Percentiles rank a stretch among this genome's conserved stretches.
These are phyloP conservation scores for Nitzschia putrida DNA, from an alignment of 108 stramenopile species.

Conservation along the genomic window DNA sequence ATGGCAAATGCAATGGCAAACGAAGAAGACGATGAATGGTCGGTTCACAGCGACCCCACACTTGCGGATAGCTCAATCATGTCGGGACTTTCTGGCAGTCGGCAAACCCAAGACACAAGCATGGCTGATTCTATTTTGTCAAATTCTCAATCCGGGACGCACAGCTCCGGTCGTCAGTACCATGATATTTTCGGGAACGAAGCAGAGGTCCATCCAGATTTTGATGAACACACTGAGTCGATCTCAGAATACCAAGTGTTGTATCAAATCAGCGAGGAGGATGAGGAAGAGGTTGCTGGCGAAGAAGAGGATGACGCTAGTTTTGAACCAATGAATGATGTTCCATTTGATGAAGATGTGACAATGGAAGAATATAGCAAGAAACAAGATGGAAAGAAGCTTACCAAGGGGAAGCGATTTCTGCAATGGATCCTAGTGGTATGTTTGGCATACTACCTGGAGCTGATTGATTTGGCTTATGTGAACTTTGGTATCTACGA, in stretches of 20 bases:
- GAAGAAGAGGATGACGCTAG: neutral
- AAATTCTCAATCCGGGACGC: neutral
- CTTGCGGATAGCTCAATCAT: constrained; percentile 14
- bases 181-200: neutral
- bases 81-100: constrained; percentile 11
- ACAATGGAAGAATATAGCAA: constrained; percentile 7
- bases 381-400: neutral
- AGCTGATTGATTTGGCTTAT: neutral
- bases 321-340: constrained; percentile 10
- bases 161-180: neutral
- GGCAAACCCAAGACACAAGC: constrained; percentile 11
- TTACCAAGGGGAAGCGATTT: neutral
- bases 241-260: constrained; percentile 23
- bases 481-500: neutral
- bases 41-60: constrained; percentile 1
- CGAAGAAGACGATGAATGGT: neutral
- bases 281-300: neutral
- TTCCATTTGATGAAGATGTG: constrained; percentile 18
- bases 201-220: constrained; percentile 10
- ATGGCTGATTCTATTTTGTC: constrained; percentile 16
- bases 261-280: constrained; percentile 20
- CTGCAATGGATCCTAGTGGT: neutral
- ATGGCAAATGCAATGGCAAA: neutral
- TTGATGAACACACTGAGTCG: neutral
- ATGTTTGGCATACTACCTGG: neutral